Evolutionary conservation across 2,329 filamentous ascomycete species (phyloP), one percentile per base, ranked within the genome.

Genomic region (Aspergillus sojae): DNA sequence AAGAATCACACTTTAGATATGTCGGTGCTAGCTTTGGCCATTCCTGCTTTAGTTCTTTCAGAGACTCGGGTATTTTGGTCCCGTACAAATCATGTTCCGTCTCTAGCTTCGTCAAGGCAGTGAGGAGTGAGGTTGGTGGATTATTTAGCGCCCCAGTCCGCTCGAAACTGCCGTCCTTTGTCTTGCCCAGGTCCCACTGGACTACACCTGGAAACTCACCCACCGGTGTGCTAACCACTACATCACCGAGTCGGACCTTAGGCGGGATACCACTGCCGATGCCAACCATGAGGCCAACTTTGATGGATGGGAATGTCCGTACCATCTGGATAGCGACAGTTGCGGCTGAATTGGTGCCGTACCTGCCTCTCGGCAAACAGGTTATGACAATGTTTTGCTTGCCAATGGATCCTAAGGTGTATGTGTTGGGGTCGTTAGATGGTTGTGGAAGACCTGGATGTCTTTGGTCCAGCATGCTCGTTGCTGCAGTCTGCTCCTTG

Each of bases 161-260:
- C 14, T 54, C 39, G 16, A 28, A 43, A 2, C 32, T 30, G 14
- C 54, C 55, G 21, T 43, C 7, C 30, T 58, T 48, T 23, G 43
- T 36, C 23, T 62, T 65, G 3, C 65, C 62, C 21, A 61, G 32
- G 19, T 67, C 65, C 48, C 66, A 64, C 26, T 62, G 45, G 14
- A 65, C 3, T 3, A 64, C 55, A 16, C 61, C 63, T 10, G 56
- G 43, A 5, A 63, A 50, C 26, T 5, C 43, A 6, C 54, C 52
- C 36, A 30, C 39, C 1, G 67, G 62, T 7, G 53, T 61, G 43
- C 71, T 67, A 5, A 73, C 63, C n/a, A 69, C 71, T 4, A 74
- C 57, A 63, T 72, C 72, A 11, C 71, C 71, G 5, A 72, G 63
- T 16, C 67, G 70, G 57, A 71, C 62, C 4, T 23, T 39, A 14